Base-by-base conservation (phyloP, 768 basidiomycete genomes). In the Lepiota brunneoincarnata region DNA sequence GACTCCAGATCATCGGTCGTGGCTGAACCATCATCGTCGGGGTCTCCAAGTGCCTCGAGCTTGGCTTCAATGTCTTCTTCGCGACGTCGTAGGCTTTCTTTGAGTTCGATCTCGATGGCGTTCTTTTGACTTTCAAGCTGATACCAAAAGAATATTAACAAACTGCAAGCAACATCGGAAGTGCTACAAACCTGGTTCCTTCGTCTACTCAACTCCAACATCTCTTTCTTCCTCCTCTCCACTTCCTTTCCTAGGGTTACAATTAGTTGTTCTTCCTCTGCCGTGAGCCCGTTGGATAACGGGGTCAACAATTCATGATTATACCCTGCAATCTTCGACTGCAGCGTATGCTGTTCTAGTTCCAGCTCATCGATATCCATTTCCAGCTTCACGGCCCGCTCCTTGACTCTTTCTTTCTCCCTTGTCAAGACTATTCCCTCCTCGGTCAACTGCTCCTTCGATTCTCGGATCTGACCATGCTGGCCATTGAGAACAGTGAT, bases 71-170 rank as follows among this genome's bases (percentile, higher is more conserved):
- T 64, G 59, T 95, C 96, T 46, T 92, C 88, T 40, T 84, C 79
- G 21, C 88, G 80, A 6, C 95, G 82, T 18, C 85, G 79, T 12
- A 98, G 76, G 60, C 86, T 86, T 67, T 99, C 97, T 58, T 89
- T 92, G 43, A 98, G 77, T 67, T 98, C 96, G 50, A 97, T 95
- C 65, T 97, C 93, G 24, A 97, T 70, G 3, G 86, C 70, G 63
- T 88, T 91, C 72, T 91, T 93, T 58, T 77, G 78, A 11, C 83
- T 80, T 37, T 90, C 85, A 58, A 93, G 69, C 88, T 91, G 60
- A 20, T 34, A 39, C 43, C 38, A 44, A 21, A 15, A 31, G 31
- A 31, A 21, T n/a, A 14, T 34, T 26, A 55, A 23, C 9, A 23
- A 23, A 36, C 7, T 31, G 14, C 9, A 15, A 46, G 43, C 42